Percentiles rank a stretch among this genome's conserved stretches.
These are phyloP conservation scores for Coemansia sp. DNA, from an alignment of 192 early-diverging fungal genomes.

Conservation along the genomic window DNA sequence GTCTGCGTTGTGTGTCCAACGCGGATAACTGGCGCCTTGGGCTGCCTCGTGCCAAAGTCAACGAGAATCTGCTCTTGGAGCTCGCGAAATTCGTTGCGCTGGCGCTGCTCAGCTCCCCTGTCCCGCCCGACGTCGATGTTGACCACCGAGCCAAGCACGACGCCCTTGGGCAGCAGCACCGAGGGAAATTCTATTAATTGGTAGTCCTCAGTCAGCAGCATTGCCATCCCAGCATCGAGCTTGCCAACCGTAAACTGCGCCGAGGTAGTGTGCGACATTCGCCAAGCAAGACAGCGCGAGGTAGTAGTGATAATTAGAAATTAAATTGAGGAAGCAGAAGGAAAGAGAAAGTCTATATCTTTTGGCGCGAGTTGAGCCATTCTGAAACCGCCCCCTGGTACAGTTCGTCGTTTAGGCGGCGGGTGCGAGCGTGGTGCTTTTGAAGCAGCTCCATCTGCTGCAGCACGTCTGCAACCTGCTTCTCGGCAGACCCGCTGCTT, in stretches of 20 bases:
- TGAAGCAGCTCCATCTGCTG: constrained; percentile 41
- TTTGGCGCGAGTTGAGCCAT: constrained; percentile 36
- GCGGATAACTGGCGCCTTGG: constrained; percentile 74
- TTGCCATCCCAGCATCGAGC: constrained; percentile 92
- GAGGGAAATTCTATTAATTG: constrained; percentile 99
- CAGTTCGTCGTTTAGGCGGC: constrained; percentile 52
- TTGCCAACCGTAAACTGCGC: constrained; percentile 85
- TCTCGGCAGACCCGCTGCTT: constrained; percentile 17
- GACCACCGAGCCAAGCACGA: constrained; percentile 90
- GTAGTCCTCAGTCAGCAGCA: constrained; percentile 94
- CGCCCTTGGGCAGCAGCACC: constrained; percentile 89
- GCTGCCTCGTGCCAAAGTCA: constrained; percentile 73
- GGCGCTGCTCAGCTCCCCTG: constrained; percentile 74
- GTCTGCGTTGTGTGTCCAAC: constrained; percentile 81
- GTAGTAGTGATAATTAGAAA: background rate
- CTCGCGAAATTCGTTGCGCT: constrained; percentile 77
- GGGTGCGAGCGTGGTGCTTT: constrained; percentile 38
- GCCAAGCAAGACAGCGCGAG: background rate
- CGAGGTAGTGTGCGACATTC: constrained; percentile 40
- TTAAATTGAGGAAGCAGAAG: background rate
- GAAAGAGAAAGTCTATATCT: constrained; percentile 1
- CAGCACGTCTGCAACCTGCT: constrained; percentile 27
- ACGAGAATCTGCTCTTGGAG: constrained; percentile 84
- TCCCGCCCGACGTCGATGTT: constrained; percentile 94
- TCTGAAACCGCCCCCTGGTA: constrained; percentile 49